Conservation (phyloP, 371 early-diverging fungal genomes). For the Mortierella sp. region DNA sequence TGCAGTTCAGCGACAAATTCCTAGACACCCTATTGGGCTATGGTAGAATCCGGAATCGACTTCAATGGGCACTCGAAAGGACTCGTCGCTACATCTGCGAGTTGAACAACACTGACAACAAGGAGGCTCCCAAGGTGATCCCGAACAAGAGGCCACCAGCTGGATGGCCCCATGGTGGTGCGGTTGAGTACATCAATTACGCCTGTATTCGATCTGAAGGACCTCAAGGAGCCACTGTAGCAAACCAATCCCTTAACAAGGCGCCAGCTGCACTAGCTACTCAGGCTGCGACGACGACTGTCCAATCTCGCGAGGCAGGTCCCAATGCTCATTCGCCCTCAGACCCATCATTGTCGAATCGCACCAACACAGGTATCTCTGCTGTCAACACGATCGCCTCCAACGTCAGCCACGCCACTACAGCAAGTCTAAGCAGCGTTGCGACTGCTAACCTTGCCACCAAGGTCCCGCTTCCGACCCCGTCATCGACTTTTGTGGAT, state of each 20-base stretch:
- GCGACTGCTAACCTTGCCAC: constrained; percentile 22
- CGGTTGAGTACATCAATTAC: constrained; percentile 40
- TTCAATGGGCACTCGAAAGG: constrained; percentile 54
- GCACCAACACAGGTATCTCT: constrained; percentile 41
- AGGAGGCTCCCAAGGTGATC: constrained; percentile 22
- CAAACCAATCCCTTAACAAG: constrained; percentile 6
- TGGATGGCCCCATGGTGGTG: constrained; percentile 46
- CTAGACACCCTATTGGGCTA: constrained; percentile 31
- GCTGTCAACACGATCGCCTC: constrained; percentile 41
- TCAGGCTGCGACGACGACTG: not conserved
- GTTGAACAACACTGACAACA: constrained; percentile 23
- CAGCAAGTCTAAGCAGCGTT: constrained; percentile 7
- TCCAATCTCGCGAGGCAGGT: not conserved
- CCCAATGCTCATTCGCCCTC: constrained; percentile 1
- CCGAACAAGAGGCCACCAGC: constrained; percentile 41
- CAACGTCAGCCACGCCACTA: constrained; percentile 28
- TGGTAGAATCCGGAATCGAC: constrained; percentile 49
- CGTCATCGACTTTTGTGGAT: constrained; percentile 27
- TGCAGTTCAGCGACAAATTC: constrained; percentile 48
- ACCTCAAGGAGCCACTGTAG: not conserved
- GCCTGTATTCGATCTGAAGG: constrained; percentile 32
- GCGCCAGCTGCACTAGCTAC: not conserved
- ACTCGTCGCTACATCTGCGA: constrained; percentile 39
- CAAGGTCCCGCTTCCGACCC: constrained; percentile 30
- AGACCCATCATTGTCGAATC: constrained; percentile 12